Evolutionary conservation across 2,329 filamentous ascomycete species (phyloP).

Genomic region (Lasiodiplodia sp.): DNA sequence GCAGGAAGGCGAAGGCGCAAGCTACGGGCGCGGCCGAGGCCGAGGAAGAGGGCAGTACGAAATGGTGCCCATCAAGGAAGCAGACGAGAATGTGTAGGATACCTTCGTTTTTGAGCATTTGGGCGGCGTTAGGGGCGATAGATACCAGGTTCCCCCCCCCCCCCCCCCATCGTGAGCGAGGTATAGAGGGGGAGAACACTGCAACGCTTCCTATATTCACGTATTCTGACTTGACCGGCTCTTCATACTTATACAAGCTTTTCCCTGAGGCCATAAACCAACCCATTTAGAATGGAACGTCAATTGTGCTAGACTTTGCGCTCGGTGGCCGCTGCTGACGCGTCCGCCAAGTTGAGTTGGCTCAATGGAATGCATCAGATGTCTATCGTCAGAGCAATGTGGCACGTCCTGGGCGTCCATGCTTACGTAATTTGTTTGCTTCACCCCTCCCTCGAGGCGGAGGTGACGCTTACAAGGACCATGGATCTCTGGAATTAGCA

Average conservation of each 20-base stretch:
- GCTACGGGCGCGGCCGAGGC: constrained; percentile 48
- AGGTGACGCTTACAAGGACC: no score
- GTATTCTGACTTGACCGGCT: background rate
- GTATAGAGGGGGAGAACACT: background rate
- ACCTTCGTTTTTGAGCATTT: constrained; percentile 37
- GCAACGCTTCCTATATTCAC: background rate
- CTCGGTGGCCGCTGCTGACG: background rate
- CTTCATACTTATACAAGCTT: background rate
- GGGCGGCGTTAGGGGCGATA: constrained; percentile 37
- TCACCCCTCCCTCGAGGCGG: no score
- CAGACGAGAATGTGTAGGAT: constrained; percentile 45
- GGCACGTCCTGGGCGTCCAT: no score
- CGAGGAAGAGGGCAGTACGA: constrained; percentile 57
- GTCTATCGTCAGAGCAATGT: background rate
- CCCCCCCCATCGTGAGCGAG: background rate
- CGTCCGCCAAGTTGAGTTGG: background rate
- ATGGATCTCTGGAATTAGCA: no score
- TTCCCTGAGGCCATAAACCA: background rate
- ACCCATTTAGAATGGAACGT: background rate
- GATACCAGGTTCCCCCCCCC: no score
- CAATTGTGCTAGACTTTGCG: background rate
- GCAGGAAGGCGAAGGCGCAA: constrained; percentile 45
- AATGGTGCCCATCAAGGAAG: constrained; percentile 54
- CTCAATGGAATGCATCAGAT: background rate
- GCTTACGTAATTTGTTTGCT: no score